A percentile compares a stretch with the other conserved stretches of the same genome.
Conservation (phyloP, 768 basidiomycete species). For the Suillus clintonianus region DNA sequence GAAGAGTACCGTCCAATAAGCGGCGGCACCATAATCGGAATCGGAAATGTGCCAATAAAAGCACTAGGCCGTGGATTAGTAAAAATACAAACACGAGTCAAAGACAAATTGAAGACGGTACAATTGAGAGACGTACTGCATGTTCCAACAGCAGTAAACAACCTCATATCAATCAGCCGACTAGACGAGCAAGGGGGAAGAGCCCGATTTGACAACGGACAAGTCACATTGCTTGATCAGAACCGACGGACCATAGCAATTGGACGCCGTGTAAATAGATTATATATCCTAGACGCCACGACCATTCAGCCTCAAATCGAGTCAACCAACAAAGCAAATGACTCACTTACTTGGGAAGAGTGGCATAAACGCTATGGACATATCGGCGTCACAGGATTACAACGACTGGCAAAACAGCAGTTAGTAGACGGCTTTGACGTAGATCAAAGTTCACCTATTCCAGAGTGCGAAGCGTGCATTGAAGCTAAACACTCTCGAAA, state of each 20-base stretch:
- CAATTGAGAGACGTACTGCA: not conserved
- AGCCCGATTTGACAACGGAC: too few species aligned
- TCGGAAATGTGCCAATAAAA: not conserved
- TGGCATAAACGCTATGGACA: not conserved
- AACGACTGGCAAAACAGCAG: not conserved
- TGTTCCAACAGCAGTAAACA: constrained; percentile 2
- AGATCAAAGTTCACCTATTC: not conserved
- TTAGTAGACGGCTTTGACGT: not conserved
- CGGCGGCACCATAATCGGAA: too few species aligned
- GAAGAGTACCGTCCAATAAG: not conserved
- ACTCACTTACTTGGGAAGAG: too few species aligned
- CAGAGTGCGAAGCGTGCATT: constrained; percentile 2
- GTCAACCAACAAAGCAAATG: too few species aligned
- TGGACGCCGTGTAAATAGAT: too few species aligned
- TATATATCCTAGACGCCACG: too few species aligned
- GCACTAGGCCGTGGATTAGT: not conserved
- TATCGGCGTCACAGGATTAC: not conserved
- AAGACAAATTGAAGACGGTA: not conserved
- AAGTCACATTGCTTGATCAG: too few species aligned
- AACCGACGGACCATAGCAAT: too few species aligned
- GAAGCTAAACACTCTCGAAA: not conserved
- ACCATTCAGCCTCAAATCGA: too few species aligned
- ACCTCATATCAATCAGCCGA: not conserved
- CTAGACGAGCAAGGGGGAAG: not conserved
- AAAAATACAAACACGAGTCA: not conserved